Percentiles rank a stretch among this genome's conserved stretches.
phyloP scores from a whole-genome alignment of 257 asterid species.

The Lithospermum erythrorhizon region DNA sequence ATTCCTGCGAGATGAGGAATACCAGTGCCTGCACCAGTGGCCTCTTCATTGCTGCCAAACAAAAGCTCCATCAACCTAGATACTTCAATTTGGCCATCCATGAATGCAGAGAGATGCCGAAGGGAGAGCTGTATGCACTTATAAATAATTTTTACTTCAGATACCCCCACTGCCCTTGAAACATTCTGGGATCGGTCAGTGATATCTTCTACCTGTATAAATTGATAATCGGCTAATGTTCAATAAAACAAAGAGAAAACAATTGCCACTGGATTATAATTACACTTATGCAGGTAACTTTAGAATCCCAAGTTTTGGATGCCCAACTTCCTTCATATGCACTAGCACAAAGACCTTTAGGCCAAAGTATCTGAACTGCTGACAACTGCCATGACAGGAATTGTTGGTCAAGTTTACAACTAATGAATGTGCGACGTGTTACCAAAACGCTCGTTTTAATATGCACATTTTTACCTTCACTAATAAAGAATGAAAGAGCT shows the following conservation, averaged over 20 bases:
- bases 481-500: slow-evolving; percentile 70
- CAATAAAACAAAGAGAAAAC: slow-evolving; percentile 7
- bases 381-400: slow-evolving; percentile 43
- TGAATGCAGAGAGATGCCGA: slow-evolving; percentile 29
- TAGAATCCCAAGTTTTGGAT: slow-evolving; percentile 61
- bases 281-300: slow-evolving; percentile 72
- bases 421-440: background rate
- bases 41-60: slow-evolving; percentile 39
- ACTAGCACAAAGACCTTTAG: slow-evolving; percentile 82
- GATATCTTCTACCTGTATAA: slow-evolving; percentile 78
- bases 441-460: background rate
- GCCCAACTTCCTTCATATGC: slow-evolving; percentile 61
- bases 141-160: slow-evolving; percentile 50
- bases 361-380: slow-evolving; percentile 72
- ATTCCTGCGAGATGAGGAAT: slow-evolving; percentile 10
- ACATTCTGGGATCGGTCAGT: slow-evolving; percentile 70
- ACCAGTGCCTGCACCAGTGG: slow-evolving; percentile 14
- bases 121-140: slow-evolving; percentile 47
- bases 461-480: slow-evolving; percentile 39
- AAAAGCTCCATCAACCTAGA: slow-evolving; percentile 36
- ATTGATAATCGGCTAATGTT: slow-evolving; percentile 9
- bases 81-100: slow-evolving; percentile 42
- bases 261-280: slow-evolving; percentile 12
- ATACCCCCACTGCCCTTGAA: slow-evolving; percentile 75
- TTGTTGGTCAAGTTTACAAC: background rate